Conservation (phyloP, 331 rosid species). For the Quercus tomentella region DNA sequence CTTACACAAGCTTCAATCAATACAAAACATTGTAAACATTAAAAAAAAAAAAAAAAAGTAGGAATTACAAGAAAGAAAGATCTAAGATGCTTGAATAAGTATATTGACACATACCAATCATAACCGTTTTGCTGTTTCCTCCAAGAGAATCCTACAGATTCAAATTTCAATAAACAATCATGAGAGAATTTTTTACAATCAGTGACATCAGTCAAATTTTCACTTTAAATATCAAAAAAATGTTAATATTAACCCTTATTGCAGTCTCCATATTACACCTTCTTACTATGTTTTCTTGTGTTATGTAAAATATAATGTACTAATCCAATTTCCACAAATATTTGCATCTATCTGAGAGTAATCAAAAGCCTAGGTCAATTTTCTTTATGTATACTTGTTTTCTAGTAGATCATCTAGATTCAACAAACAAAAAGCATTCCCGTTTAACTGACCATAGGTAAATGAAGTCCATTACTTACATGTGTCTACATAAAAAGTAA, state of each 20-base stretch:
- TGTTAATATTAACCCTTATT: neutral
- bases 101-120: slow-evolving; percentile 64
- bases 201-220: neutral
- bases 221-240: neutral
- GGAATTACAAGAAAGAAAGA: neutral
- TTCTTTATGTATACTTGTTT: neutral
- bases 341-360: neutral
- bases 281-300: neutral
- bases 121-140: slow-evolving; percentile 92
- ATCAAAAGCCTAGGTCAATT: neutral
- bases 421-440: neutral
- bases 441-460: neutral
- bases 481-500: neutral
- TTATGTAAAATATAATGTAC: neutral
- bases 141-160: slow-evolving; percentile 82
- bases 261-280: neutral
- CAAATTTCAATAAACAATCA: slow-evolving; percentile 22
- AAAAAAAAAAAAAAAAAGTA: neutral
- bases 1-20: slow-evolving; percentile 75
- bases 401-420: neutral
- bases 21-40: slow-evolving; percentile 1
- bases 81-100: neutral
- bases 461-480: neutral
- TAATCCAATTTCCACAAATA: neutral
- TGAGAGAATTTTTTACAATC: neutral